A percentile compares a stretch with the other conserved stretches of the same genome.
These are phyloP conservation scores for Schizopora paradoxa DNA, from an alignment of 1,284 basidiomycete genomes.

Conservation along the genomic window DNA sequence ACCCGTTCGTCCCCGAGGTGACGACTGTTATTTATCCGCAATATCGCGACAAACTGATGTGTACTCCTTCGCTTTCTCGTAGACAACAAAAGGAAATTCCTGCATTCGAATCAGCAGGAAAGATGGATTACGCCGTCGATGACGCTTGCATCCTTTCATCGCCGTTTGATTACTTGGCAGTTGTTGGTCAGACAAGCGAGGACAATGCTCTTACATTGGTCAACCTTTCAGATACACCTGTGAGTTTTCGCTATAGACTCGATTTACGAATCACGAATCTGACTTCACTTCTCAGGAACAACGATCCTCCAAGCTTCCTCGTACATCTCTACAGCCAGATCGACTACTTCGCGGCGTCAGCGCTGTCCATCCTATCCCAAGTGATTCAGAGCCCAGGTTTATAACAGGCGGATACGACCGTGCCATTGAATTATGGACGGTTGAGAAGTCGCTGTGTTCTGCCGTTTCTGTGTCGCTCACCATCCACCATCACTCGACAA, in stretches of 20 bases:
- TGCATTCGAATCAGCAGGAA: neutral
- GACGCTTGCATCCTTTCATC: slow-evolving; percentile 38
- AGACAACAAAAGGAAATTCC: slow-evolving; percentile 11
- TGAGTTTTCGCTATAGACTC: slow-evolving; percentile 17
- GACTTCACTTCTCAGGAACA: neutral
- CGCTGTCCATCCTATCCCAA: slow-evolving; percentile 29
- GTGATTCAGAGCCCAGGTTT: slow-evolving; percentile 38
- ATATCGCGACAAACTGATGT: neutral
- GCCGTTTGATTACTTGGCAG: slow-evolving; percentile 24
- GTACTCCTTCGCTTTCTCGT: slow-evolving; percentile 1
- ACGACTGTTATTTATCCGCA: slow-evolving; percentile 19
- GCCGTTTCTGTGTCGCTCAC: slow-evolving; percentile 28
- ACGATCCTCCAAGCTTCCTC: slow-evolving; percentile 13
- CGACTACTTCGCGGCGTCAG: slow-evolving; percentile 37
- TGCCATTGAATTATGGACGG: slow-evolving; percentile 41
- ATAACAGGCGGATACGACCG: slow-evolving; percentile 49
- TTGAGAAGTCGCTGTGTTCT: slow-evolving; percentile 17
- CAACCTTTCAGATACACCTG: slow-evolving; percentile 21
- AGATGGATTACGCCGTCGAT: slow-evolving; percentile 33
- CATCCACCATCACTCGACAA: slow-evolving; percentile 39
- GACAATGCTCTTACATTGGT: slow-evolving; percentile 31
- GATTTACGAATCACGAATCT: neutral
- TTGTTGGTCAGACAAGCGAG: slow-evolving; percentile 38
- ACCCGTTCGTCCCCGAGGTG: slow-evolving; percentile 19
- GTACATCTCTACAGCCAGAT: slow-evolving; percentile 8